Percentiles rank a stretch among this genome's conserved stretches.
Conservation (phyloP, 2,329 filamentous ascomycete genomes). For the Zymoseptoria tritici region DNA sequence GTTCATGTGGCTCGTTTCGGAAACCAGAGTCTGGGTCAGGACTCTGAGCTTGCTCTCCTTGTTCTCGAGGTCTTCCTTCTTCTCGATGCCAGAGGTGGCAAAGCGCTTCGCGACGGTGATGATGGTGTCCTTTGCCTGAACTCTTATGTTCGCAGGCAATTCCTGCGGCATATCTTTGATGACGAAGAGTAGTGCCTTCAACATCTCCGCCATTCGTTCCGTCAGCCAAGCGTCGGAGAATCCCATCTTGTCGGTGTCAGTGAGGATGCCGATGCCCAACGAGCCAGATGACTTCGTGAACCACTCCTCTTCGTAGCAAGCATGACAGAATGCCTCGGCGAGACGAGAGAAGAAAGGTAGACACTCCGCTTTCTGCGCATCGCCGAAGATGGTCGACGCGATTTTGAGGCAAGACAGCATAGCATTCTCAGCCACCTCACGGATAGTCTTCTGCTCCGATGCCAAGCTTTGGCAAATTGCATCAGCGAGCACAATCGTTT, state of each 20-base stretch:
- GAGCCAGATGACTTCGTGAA: conserved; percentile 94
- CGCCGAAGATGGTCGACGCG: conserved; percentile 67
- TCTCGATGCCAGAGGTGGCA: conserved; percentile 64
- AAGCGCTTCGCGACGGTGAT: conserved; percentile 64
- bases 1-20: conserved; percentile 91
- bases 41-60: conserved; percentile 61
- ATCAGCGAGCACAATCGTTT: conserved; percentile 79
- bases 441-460: conserved; percentile 71
- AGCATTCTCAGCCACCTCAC: conserved; percentile 72
- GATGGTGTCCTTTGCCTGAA: conserved; percentile 74
- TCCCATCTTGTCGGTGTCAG: conserved; percentile 75
- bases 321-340: conserved; percentile 79
- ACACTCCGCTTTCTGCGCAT: conserved; percentile 60
- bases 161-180: conserved; percentile 98
- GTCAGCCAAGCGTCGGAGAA: conserved; percentile 78
- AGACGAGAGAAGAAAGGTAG: conserved; percentile 81
- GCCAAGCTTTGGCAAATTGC: conserved; percentile 85
- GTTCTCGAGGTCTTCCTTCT: conserved; percentile 69
- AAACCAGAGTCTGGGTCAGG: conserved; percentile 77
- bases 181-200: conserved; percentile 87
- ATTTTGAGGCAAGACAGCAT: conserved; percentile 73
- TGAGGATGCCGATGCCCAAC: conserved; percentile 78
- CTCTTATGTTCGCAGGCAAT: conserved; percentile 79
- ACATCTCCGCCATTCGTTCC: conserved; percentile 76
- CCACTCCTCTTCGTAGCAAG: conserved; percentile 97